A percentile compares a stretch with the other conserved stretches of the same genome.
These are phyloP conservation scores for Rosa lucieae DNA, from an alignment of 306 rosid species.

Conservation along the genomic window DNA sequence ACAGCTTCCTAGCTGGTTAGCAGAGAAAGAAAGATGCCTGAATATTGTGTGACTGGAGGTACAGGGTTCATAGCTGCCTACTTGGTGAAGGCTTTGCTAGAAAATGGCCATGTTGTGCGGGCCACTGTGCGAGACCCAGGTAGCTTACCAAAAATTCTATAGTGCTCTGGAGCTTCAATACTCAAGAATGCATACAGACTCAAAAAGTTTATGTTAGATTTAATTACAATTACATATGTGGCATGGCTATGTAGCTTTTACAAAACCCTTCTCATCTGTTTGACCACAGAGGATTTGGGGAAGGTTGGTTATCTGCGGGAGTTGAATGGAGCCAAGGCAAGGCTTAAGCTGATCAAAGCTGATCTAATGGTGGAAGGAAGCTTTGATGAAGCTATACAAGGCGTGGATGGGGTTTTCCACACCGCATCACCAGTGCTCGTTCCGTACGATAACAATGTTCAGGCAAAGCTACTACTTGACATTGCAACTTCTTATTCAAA, in stretches of 20 bases:
- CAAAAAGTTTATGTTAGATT: background rate
- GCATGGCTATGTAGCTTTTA: background rate
- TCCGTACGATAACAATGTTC: constrained; percentile 51
- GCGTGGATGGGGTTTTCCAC: constrained; percentile 84
- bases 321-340: constrained; percentile 61
- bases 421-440: constrained; percentile 79
- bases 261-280: background rate
- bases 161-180: background rate
- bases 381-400: constrained; percentile 63
- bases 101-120: constrained; percentile 63
- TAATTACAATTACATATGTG: background rate
- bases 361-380: constrained; percentile 64
- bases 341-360: constrained; percentile 64
- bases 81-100: constrained; percentile 63
- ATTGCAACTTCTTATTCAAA: background rate
- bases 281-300: constrained; percentile 41
- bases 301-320: constrained; percentile 63
- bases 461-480: constrained; percentile 34
- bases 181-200: background rate
- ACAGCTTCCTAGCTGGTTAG: background rate
- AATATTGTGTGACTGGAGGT: constrained; percentile 83
- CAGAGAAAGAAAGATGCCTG: constrained; percentile 47
- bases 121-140: constrained; percentile 81
- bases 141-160: background rate
- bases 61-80: constrained; percentile 75